Evolutionary conservation across 352 stramenopile genomes (phyloP).

Genomic region (Pythium dissotocum): DNA sequence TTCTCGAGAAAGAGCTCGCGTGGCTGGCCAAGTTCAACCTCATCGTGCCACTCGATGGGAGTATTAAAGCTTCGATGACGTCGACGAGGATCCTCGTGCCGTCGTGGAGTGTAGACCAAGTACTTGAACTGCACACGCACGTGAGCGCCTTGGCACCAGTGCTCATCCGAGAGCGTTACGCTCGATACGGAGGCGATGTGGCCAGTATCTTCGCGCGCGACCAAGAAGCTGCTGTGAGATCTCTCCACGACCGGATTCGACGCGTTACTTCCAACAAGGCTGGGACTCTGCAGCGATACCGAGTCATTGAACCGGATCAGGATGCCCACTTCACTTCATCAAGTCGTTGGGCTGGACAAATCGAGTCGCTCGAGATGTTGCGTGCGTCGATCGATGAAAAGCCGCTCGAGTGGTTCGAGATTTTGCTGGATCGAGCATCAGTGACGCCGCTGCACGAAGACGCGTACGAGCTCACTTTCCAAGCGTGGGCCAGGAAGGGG

Average conservation of each 20-base stretch:
- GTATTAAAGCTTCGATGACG: not conserved
- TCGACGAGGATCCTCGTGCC: not conserved
- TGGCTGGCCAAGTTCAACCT: not conserved
- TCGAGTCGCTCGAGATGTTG: not conserved
- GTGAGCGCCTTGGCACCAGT: not conserved
- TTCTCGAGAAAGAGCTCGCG: not conserved
- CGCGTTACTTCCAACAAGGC: not conserved
- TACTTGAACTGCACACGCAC: not conserved
- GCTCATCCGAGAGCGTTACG: not conserved
- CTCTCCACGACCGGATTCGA: not conserved
- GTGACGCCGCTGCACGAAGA: not conserved
- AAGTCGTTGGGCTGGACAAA: not conserved
- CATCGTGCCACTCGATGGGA: not conserved
- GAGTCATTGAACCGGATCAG: not conserved
- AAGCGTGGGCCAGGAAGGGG: not conserved
- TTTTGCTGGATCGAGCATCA: not conserved
- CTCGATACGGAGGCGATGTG: not conserved
- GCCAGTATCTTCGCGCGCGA: not conserved
- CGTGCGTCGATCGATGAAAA: not conserved
- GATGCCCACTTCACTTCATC: not conserved
- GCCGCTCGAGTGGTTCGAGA: not conserved
- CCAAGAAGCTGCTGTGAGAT: not conserved
- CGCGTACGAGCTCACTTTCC: not conserved
- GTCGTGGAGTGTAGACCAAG: not conserved
- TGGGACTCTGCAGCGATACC: not conserved